Evolutionary conservation across 140 eudicot species (phyloP).

Genomic region (Eryngium alpinum): DNA sequence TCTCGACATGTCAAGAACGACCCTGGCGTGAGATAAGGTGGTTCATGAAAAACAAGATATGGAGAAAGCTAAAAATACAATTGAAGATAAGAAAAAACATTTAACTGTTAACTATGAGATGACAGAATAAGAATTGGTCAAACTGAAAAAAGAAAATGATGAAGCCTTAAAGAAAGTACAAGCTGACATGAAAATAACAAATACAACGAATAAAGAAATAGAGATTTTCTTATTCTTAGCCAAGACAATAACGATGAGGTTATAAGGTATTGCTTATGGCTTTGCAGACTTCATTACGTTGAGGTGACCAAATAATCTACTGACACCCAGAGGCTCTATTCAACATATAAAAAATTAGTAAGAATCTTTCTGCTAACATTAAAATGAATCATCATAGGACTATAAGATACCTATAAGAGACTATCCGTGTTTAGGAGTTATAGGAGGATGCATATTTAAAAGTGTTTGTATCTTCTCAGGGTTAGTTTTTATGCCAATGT

Average conservation of each 20-base stretch:
- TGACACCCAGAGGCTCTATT: background rate
- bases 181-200: too few species aligned
- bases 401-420: background rate
- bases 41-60: too few species aligned
- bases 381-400: background rate
- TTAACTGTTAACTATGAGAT: too few species aligned
- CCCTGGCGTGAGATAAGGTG: too few species aligned
- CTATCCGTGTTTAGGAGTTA: background rate
- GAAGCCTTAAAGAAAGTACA: too few species aligned
- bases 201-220: too few species aligned
- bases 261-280: rapidly evolving
- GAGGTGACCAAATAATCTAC: rapidly evolving
- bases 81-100: too few species aligned
- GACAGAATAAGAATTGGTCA: too few species aligned
- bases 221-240: too few species aligned
- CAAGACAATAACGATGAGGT: background rate
- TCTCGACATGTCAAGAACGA: too few species aligned
- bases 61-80: too few species aligned
- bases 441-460: background rate
- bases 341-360: rapidly evolving
- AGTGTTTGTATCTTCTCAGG: background rate
- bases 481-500: background rate
- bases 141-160: too few species aligned
- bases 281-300: background rate
- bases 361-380: background rate